These are phyloP conservation scores for Zygosaccharomyces pseudobailii DNA, from an alignment of 1,139 yeast genomes.

Conservation along the genomic window DNA sequence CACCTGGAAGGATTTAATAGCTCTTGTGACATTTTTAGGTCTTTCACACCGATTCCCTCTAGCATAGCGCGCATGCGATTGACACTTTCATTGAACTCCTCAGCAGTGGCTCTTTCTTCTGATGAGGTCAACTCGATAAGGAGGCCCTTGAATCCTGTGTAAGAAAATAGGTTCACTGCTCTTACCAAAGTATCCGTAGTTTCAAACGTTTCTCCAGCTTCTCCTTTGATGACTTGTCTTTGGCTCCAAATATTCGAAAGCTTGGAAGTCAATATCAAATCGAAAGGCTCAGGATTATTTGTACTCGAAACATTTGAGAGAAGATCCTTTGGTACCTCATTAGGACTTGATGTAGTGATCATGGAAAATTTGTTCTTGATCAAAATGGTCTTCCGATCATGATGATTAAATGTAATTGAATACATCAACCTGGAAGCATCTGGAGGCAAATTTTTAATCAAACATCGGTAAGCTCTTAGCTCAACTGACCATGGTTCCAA, in stretches of 20 bases:
- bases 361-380: conserved; percentile 25
- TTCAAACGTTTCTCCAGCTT: conserved; percentile 30
- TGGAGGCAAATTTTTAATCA: conserved; percentile 20
- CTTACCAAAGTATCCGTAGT: conserved; percentile 23
- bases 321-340: conserved; percentile 16
- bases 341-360: conserved; percentile 18
- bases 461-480: conserved; percentile 28
- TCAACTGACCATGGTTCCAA: conserved; percentile 32
- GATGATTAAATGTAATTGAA: conserved; percentile 27
- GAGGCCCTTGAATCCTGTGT: conserved; percentile 33
- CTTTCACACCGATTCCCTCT: conserved; percentile 19
- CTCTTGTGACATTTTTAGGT: conserved; percentile 21
- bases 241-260: conserved; percentile 33
- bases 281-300: conserved; percentile 27
- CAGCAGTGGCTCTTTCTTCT: conserved; percentile 11
- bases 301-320: conserved; percentile 23
- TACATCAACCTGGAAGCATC: conserved; percentile 26
- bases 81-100: conserved; percentile 16
- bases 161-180: conserved; percentile 30
- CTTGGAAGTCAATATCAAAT: conserved; percentile 22
- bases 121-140: conserved; percentile 25
- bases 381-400: conserved; percentile 22
- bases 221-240: conserved; percentile 32
- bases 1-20: conserved; percentile 8
- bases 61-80: conserved; percentile 17